phyloP scores from a whole-genome alignment of 1,284 basidiomycete species.

The Microbotryomycetes sp. region DNA sequence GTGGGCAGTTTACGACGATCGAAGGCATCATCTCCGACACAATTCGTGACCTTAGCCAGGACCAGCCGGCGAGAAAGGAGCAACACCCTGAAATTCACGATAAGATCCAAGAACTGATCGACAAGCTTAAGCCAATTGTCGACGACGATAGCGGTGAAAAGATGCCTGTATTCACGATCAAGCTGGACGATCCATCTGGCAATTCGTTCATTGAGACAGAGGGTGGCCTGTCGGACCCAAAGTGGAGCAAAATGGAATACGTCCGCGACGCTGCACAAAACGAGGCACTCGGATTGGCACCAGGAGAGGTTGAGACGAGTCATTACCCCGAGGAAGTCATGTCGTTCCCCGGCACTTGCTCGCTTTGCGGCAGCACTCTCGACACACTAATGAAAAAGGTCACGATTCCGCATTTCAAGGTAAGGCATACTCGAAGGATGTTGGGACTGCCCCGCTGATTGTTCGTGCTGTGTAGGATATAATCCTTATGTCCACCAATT shows the following conservation, averaged over 20 bases:
- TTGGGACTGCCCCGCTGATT: neutral
- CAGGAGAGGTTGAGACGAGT: conserved; percentile 44
- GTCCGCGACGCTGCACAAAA: conserved; percentile 78
- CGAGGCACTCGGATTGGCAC: conserved; percentile 62
- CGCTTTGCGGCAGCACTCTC: conserved; percentile 74
- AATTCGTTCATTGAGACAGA: conserved; percentile 88
- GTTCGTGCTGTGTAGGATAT: conserved; percentile 57
- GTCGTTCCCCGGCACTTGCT: conserved; percentile 80
- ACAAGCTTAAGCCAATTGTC: conserved; percentile 60
- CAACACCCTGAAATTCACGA: conserved; percentile 67
- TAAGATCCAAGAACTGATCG: conserved; percentile 71
- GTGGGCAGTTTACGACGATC: conserved; percentile 90
- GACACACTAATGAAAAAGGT: conserved; percentile 95
- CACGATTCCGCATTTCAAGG: conserved; percentile 97
- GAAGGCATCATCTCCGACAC: conserved; percentile 88
- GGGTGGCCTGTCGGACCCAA: conserved; percentile 68
- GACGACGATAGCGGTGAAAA: conserved; percentile 47
- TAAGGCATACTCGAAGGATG: conserved; percentile 43
- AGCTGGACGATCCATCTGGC: conserved; percentile 86
- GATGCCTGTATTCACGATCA: conserved; percentile 69
- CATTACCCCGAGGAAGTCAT: conserved; percentile 71
- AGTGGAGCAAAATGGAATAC: conserved; percentile 89
- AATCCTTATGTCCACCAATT: conserved; percentile 98
- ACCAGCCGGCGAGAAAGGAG: conserved; percentile 79
- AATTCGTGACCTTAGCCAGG: conserved; percentile 68